Conservation (phyloP, 306 rosid genomes). For the Cucumis cinereus region DNA sequence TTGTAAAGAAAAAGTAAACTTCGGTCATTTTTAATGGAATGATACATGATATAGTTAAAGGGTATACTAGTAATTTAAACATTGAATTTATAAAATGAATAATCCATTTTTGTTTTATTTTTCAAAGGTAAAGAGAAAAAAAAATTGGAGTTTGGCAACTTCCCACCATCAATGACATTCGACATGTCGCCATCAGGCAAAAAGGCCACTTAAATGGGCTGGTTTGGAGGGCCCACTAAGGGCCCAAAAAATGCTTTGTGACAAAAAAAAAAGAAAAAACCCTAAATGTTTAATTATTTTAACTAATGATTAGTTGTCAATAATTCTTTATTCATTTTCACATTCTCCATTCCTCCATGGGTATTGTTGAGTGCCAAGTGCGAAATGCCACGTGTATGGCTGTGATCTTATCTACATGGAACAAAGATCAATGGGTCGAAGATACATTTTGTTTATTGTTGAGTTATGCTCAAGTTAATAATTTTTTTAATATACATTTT, state of each 20-base stretch:
- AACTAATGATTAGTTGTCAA: neutral
- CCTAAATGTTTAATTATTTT: neutral
- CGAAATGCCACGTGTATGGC: neutral
- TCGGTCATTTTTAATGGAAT: neutral
- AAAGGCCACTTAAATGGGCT: conserved; percentile 8
- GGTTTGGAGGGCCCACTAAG: conserved; percentile 16
- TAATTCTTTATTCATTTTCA: neutral
- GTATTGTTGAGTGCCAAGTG: neutral
- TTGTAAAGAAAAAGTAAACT: neutral
- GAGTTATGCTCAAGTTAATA: neutral
- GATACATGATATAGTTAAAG: neutral
- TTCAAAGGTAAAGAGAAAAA: neutral
- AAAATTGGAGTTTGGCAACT: conserved; percentile 13
- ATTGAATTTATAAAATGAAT: neutral
- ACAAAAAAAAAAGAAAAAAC: neutral
- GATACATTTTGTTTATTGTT: no score
- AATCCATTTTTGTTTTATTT: neutral
- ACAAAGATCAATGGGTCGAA: no score
- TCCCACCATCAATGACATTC: conserved; percentile 19
- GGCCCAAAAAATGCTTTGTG: neutral
- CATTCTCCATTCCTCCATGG: neutral
- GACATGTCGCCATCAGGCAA: conserved; percentile 17
- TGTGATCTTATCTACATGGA: neutral
- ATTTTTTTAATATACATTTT: no score
- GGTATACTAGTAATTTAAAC: neutral